These are phyloP conservation scores for Neurospora sp. DNA, from an alignment of 495 filamentous ascomycete species.

Conservation along the genomic window DNA sequence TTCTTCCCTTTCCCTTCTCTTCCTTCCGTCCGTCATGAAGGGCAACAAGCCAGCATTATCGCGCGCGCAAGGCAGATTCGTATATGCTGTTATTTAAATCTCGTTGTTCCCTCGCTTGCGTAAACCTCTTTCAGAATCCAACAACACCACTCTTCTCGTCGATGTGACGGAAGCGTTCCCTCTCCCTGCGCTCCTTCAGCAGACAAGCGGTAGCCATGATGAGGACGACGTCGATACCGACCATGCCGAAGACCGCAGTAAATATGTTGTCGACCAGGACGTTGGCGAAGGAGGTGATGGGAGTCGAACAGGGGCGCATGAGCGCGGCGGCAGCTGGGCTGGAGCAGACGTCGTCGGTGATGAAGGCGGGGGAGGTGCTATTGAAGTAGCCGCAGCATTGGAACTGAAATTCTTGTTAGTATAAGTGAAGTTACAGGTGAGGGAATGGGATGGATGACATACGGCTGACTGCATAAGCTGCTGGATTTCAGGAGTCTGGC, in stretches of 20 bases:
- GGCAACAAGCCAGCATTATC: background rate
- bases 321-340: conserved; percentile 54
- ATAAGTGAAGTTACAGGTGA: background rate
- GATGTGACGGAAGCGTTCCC: conserved; percentile 57
- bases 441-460: conserved; percentile 13
- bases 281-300: conserved; percentile 55
- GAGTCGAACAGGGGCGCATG: conserved; percentile 52
- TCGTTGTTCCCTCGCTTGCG: background rate
- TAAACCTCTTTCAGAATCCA: conserved; percentile 22
- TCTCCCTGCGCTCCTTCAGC: conserved; percentile 62
- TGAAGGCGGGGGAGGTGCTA: conserved; percentile 52
- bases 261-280: conserved; percentile 61
- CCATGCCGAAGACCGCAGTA: conserved; percentile 65
- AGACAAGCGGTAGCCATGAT: conserved; percentile 58
- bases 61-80: background rate
- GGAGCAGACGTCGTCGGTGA: conserved; percentile 49
- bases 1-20: background rate
- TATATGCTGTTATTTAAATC: background rate
- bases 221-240: conserved; percentile 54
- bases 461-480: conserved; percentile 57
- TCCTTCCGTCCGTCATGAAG: background rate
- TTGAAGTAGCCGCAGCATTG: conserved; percentile 67
- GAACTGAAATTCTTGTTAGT: conserved; percentile 41
- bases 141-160: conserved; percentile 56
- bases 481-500: conserved; percentile 42